Conservation (phyloP, 495 filamentous ascomycete genomes). For the Xylaria cubensis region DNA sequence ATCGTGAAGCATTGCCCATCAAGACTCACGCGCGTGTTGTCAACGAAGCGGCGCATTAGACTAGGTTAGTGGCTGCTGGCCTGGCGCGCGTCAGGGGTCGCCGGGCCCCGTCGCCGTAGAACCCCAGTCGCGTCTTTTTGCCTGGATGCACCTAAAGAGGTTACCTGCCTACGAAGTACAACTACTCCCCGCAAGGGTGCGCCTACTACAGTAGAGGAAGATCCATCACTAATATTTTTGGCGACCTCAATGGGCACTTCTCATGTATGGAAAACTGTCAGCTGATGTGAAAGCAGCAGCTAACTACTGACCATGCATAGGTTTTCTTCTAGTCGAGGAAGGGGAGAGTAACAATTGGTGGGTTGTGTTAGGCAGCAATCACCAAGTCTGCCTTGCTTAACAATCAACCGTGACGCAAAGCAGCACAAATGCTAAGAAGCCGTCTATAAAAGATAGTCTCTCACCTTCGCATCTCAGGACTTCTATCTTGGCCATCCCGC, state of each 20-base stretch:
- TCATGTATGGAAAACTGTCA: not conserved
- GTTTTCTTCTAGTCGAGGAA: not conserved
- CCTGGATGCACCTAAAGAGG: too few relatives aligned
- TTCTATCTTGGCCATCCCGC: not conserved
- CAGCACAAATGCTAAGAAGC: not conserved
- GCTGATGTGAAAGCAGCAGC: not conserved
- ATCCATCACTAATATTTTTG: too few relatives aligned
- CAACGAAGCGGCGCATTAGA: constrained; percentile 5
- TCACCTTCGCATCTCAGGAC: not conserved
- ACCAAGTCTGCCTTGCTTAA: constrained; percentile 32
- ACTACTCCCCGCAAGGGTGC: not conserved
- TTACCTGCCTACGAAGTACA: not conserved
- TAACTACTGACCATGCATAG: not conserved
- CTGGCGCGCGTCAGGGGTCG: constrained; percentile 5
- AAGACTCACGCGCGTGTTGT: constrained; percentile 14
- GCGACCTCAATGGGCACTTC: not conserved
- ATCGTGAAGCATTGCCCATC: constrained; percentile 17
- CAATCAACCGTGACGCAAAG: constrained; percentile 5
- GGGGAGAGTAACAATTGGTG: constrained; percentile 11
- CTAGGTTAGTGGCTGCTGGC: not conserved
- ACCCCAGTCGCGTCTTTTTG: constrained; percentile 6
- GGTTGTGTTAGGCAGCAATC: constrained; percentile 26
- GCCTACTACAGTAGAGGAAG: not conserved
- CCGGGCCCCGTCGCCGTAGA: not conserved
- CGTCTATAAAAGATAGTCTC: constrained; percentile 23